Conservation (phyloP, 768 basidiomycete species). For the Naganishia onofrii region DNA sequence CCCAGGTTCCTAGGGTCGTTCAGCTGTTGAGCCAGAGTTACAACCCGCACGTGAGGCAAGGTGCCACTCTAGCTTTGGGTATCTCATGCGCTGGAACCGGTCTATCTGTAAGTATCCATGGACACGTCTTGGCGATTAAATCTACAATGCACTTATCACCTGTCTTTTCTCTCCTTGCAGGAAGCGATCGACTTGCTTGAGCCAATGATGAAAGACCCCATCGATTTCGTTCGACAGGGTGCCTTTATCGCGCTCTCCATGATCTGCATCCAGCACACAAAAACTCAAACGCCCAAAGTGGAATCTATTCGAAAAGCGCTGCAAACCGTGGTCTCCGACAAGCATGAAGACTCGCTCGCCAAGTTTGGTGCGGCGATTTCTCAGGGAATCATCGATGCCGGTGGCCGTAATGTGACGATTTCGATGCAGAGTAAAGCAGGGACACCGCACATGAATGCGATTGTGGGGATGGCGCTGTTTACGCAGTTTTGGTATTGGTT, state of each 20-base stretch:
- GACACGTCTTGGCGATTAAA: not conserved
- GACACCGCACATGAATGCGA: conserved; percentile 84
- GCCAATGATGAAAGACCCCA: conserved; percentile 96
- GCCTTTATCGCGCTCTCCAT: conserved; percentile 93
- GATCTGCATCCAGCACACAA: conserved; percentile 94
- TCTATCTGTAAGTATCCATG: conserved; percentile 64
- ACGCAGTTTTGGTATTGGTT: conserved; percentile 99
- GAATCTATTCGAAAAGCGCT: conserved; percentile 79
- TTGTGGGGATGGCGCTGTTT: conserved; percentile 97
- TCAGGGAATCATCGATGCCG: conserved; percentile 96
- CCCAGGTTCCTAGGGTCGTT: conserved; percentile 92
- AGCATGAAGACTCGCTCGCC: conserved; percentile 98
- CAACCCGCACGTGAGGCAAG: conserved; percentile 96
- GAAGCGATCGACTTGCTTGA: conserved; percentile 95
- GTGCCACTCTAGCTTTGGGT: conserved; percentile 91
- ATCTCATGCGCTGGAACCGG: conserved; percentile 98
- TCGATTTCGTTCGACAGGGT: conserved; percentile 97
- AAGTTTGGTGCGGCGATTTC: conserved; percentile 94
- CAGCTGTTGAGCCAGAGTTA: conserved; percentile 97
- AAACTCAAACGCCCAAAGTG: conserved; percentile 78
- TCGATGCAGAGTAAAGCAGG: conserved; percentile 89
- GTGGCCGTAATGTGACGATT: conserved; percentile 93
- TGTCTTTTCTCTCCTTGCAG: conserved; percentile 53
- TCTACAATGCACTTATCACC: conserved; percentile 10
- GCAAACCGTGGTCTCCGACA: conserved; percentile 84